Percentiles rank a stretch among this genome's conserved stretches.
phyloP scores from a whole-genome alignment of 1,284 basidiomycete genomes.

The Bondarzewia mesenterica region DNA sequence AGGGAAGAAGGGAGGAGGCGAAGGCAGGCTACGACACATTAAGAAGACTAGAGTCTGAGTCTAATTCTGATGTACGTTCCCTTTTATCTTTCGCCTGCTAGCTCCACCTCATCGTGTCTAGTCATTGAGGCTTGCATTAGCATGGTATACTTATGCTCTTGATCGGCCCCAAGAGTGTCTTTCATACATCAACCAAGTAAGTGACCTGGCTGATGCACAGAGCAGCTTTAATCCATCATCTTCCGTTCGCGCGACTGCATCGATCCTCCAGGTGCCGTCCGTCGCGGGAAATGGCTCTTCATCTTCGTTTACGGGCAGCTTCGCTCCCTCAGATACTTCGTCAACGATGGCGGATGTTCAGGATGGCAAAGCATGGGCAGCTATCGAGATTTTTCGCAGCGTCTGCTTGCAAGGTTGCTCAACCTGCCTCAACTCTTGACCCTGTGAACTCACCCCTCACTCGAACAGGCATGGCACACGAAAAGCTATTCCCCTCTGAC shows the following conservation, averaged over 20 bases:
- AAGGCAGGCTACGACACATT: slow-evolving; percentile 40
- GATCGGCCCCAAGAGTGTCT: slow-evolving; percentile 60
- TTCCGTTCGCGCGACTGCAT: slow-evolving; percentile 33
- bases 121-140: slow-evolving; percentile 57
- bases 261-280: slow-evolving; percentile 28
- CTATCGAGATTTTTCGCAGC: slow-evolving; percentile 56
- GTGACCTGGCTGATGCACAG: slow-evolving; percentile 42
- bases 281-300: slow-evolving; percentile 31
- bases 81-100: slow-evolving; percentile 8
- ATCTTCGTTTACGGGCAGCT: slow-evolving; percentile 36
- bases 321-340: slow-evolving; percentile 31
- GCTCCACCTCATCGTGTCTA: slow-evolving; percentile 17
- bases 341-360: slow-evolving; percentile 39
- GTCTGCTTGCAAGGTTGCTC: slow-evolving; percentile 60
- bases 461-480: slow-evolving; percentile 41
- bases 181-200: slow-evolving; percentile 44
- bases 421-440: background rate
- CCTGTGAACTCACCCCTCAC: background rate
- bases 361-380: slow-evolving; percentile 59
- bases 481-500: slow-evolving; percentile 40
- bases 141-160: slow-evolving; percentile 73
- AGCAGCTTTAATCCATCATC: slow-evolving; percentile 39
- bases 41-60: slow-evolving; percentile 32
- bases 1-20: slow-evolving; percentile 49
- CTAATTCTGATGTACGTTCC: slow-evolving; percentile 51